Base-by-base conservation (phyloP, 2,329 filamentous ascomycete genomes). In the Ustilaginoidea virens region DNA sequence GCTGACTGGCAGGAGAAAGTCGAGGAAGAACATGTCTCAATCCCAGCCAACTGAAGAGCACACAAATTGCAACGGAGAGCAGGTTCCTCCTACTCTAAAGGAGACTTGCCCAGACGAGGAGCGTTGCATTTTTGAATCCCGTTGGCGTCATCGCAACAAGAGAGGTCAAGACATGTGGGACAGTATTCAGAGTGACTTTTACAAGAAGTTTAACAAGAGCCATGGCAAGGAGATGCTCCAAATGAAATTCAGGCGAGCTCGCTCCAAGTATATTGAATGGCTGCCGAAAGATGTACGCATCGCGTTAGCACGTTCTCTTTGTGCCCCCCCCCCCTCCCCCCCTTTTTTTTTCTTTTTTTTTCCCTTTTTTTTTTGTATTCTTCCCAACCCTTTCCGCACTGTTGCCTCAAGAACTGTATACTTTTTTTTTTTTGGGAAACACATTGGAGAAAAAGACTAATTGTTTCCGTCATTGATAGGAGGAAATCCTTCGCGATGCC, bases 161-260 rank as follows among this genome's bases (percentile, higher is more conserved):
- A 66, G 64, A 39, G 66, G 67, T 11, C 65, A 66, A 36, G 63
- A 66, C 19, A 71, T 71, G 65, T 72, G 67, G 67, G 58, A 66
- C 15, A 52, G 55, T 22, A 69, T 72, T 33, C 54, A 58, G 27
- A 43, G 42, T 5, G 56, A 61, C 32, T 70, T 55, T 34, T 42
- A 42, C 10, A 32, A 36, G 7, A 33, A 34, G 13, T 58, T 57
- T 29, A 31, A 42, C 7, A 50, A 55, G 34, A 47, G 48, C 10
- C 51, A 49, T 5, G 52, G 57, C 21, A 62, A 64, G 36, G 61
- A 66, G 27, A 57, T 58, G 28, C 51, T 71, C 4, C 67, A 72
- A 39, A 71, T 72, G 67, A 65, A 62, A 41, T 55, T 68, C 23
- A 59, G 60, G 9, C 56, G 67, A 5, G 58, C 58, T 3, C 58